A percentile compares a stretch with the other conserved stretches of the same genome.
Conservation (phyloP, 768 basidiomycete genomes). For the Auriscalpium vulgare region DNA sequence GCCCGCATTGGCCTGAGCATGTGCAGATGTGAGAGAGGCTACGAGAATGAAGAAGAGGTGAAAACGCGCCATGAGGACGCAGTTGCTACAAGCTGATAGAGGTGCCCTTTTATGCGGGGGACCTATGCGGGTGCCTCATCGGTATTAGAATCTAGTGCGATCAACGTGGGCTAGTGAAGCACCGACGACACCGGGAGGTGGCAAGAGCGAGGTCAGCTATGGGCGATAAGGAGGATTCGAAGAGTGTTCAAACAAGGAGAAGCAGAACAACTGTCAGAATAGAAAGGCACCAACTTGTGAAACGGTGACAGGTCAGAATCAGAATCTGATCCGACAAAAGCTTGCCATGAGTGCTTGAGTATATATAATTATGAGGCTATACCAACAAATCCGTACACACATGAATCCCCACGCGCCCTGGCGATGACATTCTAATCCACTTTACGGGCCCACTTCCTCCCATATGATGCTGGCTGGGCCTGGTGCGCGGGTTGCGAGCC, state of each 20-base stretch:
- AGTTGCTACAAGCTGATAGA: too few relatives aligned
- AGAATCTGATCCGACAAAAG: too few relatives aligned
- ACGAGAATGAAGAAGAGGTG: not conserved
- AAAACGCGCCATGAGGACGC: not conserved
- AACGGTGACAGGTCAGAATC: too few relatives aligned
- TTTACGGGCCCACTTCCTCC: conserved; percentile 68
- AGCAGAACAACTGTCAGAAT: too few relatives aligned
- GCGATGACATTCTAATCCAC: conserved; percentile 40
- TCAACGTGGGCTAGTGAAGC: not conserved
- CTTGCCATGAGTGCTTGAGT: too few relatives aligned
- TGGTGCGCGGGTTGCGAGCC: conserved; percentile 26
- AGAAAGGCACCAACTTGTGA: too few relatives aligned
- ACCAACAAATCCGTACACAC: not conserved
- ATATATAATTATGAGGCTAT: not conserved
- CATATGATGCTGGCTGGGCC: conserved; percentile 34
- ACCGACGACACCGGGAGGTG: not conserved
- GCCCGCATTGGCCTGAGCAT: not conserved
- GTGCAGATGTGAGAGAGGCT: not conserved
- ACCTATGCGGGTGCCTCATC: too few relatives aligned
- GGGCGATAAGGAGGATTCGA: too few relatives aligned
- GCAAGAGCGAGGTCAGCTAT: too few relatives aligned
- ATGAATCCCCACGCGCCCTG: not conserved
- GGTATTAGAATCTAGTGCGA: not conserved
- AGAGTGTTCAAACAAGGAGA: too few relatives aligned
- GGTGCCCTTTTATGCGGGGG: too few relatives aligned